Evolutionary conservation across 164 flowering plant genomes (phyloP).

Genomic region (Berberis thunbergii): DNA sequence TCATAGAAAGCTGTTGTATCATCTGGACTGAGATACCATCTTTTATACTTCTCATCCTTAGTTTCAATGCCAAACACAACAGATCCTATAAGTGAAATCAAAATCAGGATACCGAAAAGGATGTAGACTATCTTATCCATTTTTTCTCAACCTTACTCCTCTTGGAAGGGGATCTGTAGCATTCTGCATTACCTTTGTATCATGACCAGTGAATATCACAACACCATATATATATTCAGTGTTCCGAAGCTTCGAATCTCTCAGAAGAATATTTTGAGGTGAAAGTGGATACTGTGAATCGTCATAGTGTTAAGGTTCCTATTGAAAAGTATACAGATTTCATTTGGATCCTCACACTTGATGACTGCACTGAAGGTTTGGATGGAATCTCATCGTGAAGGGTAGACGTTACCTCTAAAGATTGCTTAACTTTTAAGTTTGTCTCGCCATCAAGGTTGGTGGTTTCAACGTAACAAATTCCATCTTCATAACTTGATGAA

Average conservation of each 20-base stretch:
- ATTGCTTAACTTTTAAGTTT: slow-evolving; percentile 67
- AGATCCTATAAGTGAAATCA: slow-evolving; percentile 58
- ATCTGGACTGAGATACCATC: slow-evolving; percentile 89
- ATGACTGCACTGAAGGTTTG: slow-evolving; percentile 45
- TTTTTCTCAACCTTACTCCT: slow-evolving; percentile 68
- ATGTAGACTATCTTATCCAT: slow-evolving; percentile 77
- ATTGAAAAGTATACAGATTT: slow-evolving; percentile 68
- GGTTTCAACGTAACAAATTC: slow-evolving; percentile 82
- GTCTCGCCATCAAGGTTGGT: slow-evolving; percentile 93
- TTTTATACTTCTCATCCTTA: slow-evolving; percentile 35
- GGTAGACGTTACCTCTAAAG: slow-evolving; percentile 47
- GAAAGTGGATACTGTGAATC: slow-evolving; percentile 49
- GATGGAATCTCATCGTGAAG: slow-evolving; percentile 41
- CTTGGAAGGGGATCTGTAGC: slow-evolving; percentile 85
- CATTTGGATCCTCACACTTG: slow-evolving; percentile 93
- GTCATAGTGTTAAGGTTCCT: slow-evolving; percentile 48
- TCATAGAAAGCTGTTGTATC: slow-evolving; percentile 44
- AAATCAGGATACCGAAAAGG: slow-evolving; percentile 53
- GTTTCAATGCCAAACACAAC: slow-evolving; percentile 56
- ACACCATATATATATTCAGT: slow-evolving; percentile 71
- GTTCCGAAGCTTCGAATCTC: slow-evolving; percentile 83
- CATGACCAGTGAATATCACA: slow-evolving; percentile 82
- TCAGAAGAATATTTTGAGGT: slow-evolving; percentile 58
- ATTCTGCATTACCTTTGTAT: slow-evolving; percentile 88
- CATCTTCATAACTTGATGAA: slow-evolving; percentile 80